Conservation (phyloP, 1,284 basidiomycete species). For the Puccinia horiana region DNA sequence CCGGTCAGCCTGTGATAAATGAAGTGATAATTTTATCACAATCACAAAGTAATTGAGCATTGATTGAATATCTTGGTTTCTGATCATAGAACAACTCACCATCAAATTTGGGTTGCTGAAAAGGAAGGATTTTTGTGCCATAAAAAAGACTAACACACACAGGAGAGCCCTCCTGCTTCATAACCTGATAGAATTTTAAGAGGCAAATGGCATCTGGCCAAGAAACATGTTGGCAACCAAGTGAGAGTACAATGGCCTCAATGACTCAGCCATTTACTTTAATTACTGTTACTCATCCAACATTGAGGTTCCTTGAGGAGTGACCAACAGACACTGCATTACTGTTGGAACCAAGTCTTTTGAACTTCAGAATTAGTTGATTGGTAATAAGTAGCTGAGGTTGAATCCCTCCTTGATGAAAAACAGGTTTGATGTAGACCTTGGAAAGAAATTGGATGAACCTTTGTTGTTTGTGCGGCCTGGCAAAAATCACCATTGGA, state of each 20-base stretch:
- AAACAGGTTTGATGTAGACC: not conserved
- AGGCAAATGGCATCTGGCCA: not conserved
- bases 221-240: not conserved
- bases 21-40: not conserved
- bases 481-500: not conserved
- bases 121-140: slow-evolving; percentile 6
- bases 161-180: not conserved
- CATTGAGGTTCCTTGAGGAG: slow-evolving; percentile 7
- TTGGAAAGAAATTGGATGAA: not conserved
- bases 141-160: slow-evolving; percentile 19
- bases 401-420: not conserved
- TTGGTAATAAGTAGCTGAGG: slow-evolving; percentile 16
- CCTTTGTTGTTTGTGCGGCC: not conserved
- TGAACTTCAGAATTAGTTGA: slow-evolving; percentile 18
- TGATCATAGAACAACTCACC: slow-evolving; percentile 10
- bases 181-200: not conserved
- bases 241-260: not conserved
- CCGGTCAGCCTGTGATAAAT: slow-evolving; percentile 22
- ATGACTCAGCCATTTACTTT: not conserved
- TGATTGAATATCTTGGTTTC: slow-evolving; percentile 8
- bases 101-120: not conserved
- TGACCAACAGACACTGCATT: slow-evolving; percentile 1
- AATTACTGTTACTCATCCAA: not conserved
- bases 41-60: slow-evolving; percentile 28
- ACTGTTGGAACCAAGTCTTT: slow-evolving; percentile 15